Evolutionary conservation across 441 rosid species (phyloP), one percentile per base, ranked within the genome.

Genomic region (Erodium chrysanthum): DNA sequence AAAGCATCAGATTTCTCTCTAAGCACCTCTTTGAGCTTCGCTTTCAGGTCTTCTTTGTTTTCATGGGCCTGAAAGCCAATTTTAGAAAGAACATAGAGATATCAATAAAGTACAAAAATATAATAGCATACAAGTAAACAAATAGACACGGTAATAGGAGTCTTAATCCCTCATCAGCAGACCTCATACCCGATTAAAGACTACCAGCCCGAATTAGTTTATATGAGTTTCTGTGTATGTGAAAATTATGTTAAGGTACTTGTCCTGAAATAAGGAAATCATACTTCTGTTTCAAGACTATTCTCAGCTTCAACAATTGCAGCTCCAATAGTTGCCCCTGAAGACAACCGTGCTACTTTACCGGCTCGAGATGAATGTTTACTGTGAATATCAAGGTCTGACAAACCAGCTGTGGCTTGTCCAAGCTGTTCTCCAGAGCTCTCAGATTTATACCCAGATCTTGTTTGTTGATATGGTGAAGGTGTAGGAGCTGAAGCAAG

Each of bases 401-500:
- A 22, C 64, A 15, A 15, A 40, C 68, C 62, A 64, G 66, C 6
- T 2, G 21, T 48, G 37, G 25, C 66, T 42, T 63, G 67, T 25
- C 48, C 66, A 59, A 4, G 40, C 2, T 68, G 59, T 23, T 33
- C 64, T 8, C 60, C 18, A 33, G 71, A 56, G 33, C 18, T 58
- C 48, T 58, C 65, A 4, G 56, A 68, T 54, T 62, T 8, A 31
- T 35, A 25, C 11, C 63, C 65, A 58, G 50, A 71, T 71, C 64
- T 67, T 37, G 50, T 68, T 17, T 73, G 75, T 84, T 83, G 88
- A 79, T 72, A 94, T 31, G 97, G 99, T 44, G 97, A 84, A 67
- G 94, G 89, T 31, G 80, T 52, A 75, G 91, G 88, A 69, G 87
- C 96, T 25, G 99, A 87, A 68, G 99, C 94, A 72, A 94, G 99